Evolutionary conservation across 352 stramenopile species (phyloP).

Genomic region (Achlya hypogyna): DNA sequence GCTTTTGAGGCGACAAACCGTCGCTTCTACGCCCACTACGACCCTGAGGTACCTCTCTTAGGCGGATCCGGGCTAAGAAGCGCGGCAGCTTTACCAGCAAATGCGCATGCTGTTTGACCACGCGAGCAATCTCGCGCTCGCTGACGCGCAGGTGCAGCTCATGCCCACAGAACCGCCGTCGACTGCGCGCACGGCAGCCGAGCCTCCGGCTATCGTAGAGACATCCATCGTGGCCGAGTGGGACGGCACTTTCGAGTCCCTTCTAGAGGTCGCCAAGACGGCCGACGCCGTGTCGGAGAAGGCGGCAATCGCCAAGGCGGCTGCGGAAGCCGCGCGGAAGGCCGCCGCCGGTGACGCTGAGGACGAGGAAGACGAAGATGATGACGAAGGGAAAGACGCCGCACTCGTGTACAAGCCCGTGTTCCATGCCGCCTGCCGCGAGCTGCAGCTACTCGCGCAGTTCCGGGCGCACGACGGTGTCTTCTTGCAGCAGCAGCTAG

Average conservation of each 20-base stretch:
- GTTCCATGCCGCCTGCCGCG: constrained; percentile 30
- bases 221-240: too few species aligned
- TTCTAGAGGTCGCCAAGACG: constrained; percentile 19
- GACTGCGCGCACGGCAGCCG: too few species aligned
- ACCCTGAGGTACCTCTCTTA: constrained; percentile 14
- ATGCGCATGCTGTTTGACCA: background rate
- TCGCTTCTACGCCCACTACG: constrained; percentile 20
- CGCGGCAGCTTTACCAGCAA: background rate
- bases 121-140: constrained; percentile 10
- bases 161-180: too few species aligned
- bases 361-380: constrained; percentile 21
- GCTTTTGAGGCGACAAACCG: constrained; percentile 33
- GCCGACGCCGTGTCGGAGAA: constrained; percentile 25
- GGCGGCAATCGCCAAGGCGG: constrained; percentile 24
- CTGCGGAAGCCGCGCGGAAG: constrained; percentile 21
- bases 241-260: constrained; percentile 6
- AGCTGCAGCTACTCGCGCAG: constrained; percentile 24
- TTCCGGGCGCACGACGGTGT: constrained; percentile 29
- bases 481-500: constrained; percentile 24
- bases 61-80: constrained; percentile 20
- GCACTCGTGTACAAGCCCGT: constrained; percentile 17
- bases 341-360: constrained; percentile 13
- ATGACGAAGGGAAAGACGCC: constrained; percentile 13
- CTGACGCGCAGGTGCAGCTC: constrained; percentile 14
- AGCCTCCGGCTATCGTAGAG: too few species aligned